Evolutionary conservation across 1,284 basidiomycete genomes (phyloP), one percentile per base, ranked within the genome.

Genomic region (Trichosporon sp.): DNA sequence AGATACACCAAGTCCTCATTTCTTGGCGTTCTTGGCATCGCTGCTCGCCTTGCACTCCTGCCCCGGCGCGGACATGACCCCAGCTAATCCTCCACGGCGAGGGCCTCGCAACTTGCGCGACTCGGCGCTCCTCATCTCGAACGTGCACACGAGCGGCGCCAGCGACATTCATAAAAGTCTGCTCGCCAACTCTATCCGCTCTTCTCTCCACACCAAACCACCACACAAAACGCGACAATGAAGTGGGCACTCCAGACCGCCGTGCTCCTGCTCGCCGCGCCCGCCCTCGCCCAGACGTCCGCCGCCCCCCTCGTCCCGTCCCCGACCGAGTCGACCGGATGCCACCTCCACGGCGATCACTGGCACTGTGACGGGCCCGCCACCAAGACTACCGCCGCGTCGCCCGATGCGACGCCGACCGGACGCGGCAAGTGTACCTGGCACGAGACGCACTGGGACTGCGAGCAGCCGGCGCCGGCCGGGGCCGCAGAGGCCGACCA

Each of bases 341-440:
- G 75, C 62, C 62, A 42, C 29, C 68, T 74, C 13, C 75, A 76
- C 35, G 68, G 62, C 35, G 73, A 74, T 63, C 72, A 75, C 51
- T 78, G 72, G 66, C 75, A 77, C 27, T 78, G 78, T 42, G 74
- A 74, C 29, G 76, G 73, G 0, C 70, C 70, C 3, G 64, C 66
- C 38, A 72, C 73, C 2, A 72, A 63, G 1, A 70, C 71, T 9
- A 62, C 74, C 1, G 53, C 56, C 15, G 27, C 7, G n/a, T n/a
- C n/a, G n/a, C n/a, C n/a, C n/a, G n/a, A n/a, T n/a, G n/a, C n/a
- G n/a, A n/a, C n/a, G n/a, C n/a, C n/a, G n/a, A n/a, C n/a, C n/a
- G n/a, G n/a, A n/a, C n/a, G n/a, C n/a, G n/a, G n/a, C n/a, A n/a
- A n/a, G n/a, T n/a, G n/a, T n/a, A n/a, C n/a, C n/a, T n/a, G n/a